Conservation (phyloP, 768 basidiomycete genomes). For the Pleurotus tuoliensis region DNA sequence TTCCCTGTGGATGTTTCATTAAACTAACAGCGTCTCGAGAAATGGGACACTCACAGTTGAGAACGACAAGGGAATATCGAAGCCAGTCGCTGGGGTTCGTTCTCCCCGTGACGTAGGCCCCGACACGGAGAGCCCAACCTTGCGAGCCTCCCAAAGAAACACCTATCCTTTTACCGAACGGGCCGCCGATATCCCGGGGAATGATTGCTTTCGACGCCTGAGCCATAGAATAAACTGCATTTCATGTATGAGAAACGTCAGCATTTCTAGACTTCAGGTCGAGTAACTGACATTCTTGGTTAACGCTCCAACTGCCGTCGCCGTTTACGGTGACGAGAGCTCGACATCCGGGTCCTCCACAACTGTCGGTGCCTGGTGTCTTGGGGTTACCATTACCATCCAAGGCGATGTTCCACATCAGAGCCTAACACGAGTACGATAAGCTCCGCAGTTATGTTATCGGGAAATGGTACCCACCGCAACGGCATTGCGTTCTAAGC, state of each 20-base stretch:
- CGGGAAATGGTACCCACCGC: not conserved
- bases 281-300: constrained; percentile 62
- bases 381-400: constrained; percentile 61
- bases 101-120: constrained; percentile 61
- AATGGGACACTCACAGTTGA: constrained; percentile 49
- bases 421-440: constrained; percentile 27
- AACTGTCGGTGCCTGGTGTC: constrained; percentile 61
- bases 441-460: too few species aligned
- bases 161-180: constrained; percentile 65
- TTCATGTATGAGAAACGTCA: not conserved
- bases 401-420: constrained; percentile 78
- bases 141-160: constrained; percentile 55
- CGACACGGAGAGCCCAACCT: constrained; percentile 56
- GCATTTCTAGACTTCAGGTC: not conserved
- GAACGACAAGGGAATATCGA: constrained; percentile 67
- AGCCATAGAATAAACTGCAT: constrained; percentile 64
- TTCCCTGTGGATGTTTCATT: constrained; percentile 31
- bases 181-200: constrained; percentile 64
- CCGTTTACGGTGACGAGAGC: constrained; percentile 63
- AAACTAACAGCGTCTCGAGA: not conserved
- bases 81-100: constrained; percentile 50
- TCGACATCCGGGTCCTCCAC: constrained; percentile 58
- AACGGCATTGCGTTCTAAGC: constrained; percentile 33
- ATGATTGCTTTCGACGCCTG: constrained; percentile 72
- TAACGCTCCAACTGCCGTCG: constrained; percentile 57